These are phyloP conservation scores for Xerocomus nothofagi DNA, from an alignment of 1,284 basidiomycete genomes.

Conservation along the genomic window DNA sequence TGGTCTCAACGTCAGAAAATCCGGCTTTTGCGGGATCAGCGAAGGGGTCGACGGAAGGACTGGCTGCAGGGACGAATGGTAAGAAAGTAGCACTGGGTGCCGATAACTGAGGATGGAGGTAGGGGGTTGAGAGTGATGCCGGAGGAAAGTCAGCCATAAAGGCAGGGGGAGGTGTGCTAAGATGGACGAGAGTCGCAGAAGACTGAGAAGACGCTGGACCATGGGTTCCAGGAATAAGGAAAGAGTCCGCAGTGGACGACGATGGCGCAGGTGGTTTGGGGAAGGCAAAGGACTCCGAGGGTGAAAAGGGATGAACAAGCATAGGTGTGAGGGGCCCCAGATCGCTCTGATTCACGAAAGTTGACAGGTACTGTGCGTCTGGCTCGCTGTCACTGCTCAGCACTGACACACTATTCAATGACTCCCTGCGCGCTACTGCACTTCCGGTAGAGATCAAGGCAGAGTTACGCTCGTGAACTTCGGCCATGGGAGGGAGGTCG, in stretches of 20 bases:
- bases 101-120: background rate
- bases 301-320: constrained; percentile 63
- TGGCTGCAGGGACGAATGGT: constrained; percentile 11
- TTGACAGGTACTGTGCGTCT: constrained; percentile 41
- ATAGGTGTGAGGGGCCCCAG: constrained; percentile 44
- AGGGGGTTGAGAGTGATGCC: background rate
- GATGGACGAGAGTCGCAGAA: constrained; percentile 25
- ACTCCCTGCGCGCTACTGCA: constrained; percentile 34
- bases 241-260: background rate
- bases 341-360: constrained; percentile 23
- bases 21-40: constrained; percentile 33
- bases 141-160: constrained; percentile 15
- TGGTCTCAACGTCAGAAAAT: constrained; percentile 43
- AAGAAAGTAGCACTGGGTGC: constrained; percentile 1
- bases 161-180: constrained; percentile 17
- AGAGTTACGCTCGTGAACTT: constrained; percentile 40
- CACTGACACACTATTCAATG: constrained; percentile 42
- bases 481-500: constrained; percentile 48
- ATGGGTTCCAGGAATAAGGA: background rate
- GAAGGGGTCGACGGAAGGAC: constrained; percentile 22
- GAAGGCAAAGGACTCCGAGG: constrained; percentile 63
- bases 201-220: constrained; percentile 13
- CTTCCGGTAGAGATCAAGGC: constrained; percentile 20
- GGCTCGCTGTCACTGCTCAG: constrained; percentile 35
- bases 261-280: constrained; percentile 53